Percentiles rank a stretch among this genome's conserved stretches.
Evolutionary conservation across 139 green algal genomes (phyloP).

Genomic region (Chlorella sp.): DNA sequence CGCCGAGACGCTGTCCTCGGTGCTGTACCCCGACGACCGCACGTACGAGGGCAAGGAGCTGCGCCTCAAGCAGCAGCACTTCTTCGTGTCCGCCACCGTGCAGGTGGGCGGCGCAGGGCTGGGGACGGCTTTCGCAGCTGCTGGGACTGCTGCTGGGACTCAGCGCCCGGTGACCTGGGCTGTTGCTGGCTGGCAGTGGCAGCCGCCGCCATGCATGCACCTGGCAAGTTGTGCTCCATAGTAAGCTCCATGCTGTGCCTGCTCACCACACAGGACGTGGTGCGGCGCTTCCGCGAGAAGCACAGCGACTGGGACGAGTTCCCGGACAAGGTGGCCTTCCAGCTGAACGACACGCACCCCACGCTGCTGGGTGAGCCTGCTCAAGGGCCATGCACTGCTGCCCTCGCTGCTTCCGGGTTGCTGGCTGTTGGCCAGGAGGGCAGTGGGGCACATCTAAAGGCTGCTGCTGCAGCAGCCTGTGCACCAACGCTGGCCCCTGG

Average conservation of each 20-base stretch:
- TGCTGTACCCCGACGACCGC: conserved; percentile 98
- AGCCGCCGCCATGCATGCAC: no score
- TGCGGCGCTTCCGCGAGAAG: conserved; percentile 82
- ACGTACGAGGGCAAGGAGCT: conserved; percentile 98
- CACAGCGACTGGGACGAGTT: conserved; percentile 79
- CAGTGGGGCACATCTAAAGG: no score
- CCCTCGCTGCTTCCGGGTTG: neutral
- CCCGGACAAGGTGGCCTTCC: conserved; percentile 91
- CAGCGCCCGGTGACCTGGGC: no score
- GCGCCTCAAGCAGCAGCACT: conserved; percentile 99
- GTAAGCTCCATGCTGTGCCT: no score
- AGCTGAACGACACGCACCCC: conserved; percentile 99
- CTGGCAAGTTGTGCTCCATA: no score
- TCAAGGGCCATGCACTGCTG: neutral
- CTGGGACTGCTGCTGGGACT: no score
- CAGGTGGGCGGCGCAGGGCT: conserved; percentile 63
- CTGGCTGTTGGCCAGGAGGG: neutral
- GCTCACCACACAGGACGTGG: conserved; percentile 82
- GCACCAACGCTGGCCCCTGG: no score
- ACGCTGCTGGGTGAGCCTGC: conserved; percentile 65
- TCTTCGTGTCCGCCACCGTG: conserved; percentile 96
- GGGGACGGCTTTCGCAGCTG: no score
- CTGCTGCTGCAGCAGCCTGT: no score
- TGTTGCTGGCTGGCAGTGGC: no score
- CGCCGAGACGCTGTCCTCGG: conserved; percentile 93